Evolutionary conservation across 176 grass and related monocot species (phyloP).

Genomic region (Areca catechu): DNA sequence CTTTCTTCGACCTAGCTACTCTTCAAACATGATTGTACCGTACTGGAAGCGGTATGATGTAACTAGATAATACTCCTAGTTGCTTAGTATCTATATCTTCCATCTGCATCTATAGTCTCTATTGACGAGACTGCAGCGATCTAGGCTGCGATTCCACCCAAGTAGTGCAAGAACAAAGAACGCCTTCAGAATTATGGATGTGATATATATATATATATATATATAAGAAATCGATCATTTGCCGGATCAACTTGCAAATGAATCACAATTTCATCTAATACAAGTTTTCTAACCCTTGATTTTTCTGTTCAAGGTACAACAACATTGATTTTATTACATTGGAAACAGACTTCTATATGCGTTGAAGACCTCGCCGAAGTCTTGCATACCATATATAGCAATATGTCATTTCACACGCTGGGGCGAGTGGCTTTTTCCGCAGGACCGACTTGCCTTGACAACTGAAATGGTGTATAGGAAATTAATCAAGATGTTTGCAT

Average conservation of each 20-base stretch:
- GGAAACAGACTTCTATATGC: not conserved
- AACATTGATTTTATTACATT: not conserved
- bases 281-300: not conserved
- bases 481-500: not conserved
- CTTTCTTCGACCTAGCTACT: conserved; percentile 76
- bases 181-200: no score
- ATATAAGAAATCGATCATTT: no score
- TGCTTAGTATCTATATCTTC: no score
- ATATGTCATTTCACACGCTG: conserved; percentile 24
- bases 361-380: not conserved
- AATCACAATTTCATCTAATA: no score
- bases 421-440: conserved; percentile 55
- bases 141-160: no score
- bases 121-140: no score
- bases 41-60: not conserved
- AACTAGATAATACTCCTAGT: not conserved
- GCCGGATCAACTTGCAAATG: no score
- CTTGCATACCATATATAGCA: no score
- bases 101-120: no score
- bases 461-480: conserved; percentile 23
- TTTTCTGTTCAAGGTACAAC: not conserved
- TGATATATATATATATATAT: no score
- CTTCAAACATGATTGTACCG: conserved; percentile 35
- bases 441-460: conserved; percentile 62
- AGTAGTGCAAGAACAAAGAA: no score